Base-by-base conservation (phyloP, 1,139 yeast genomes). In the Geotrichum restrictum region DNA sequence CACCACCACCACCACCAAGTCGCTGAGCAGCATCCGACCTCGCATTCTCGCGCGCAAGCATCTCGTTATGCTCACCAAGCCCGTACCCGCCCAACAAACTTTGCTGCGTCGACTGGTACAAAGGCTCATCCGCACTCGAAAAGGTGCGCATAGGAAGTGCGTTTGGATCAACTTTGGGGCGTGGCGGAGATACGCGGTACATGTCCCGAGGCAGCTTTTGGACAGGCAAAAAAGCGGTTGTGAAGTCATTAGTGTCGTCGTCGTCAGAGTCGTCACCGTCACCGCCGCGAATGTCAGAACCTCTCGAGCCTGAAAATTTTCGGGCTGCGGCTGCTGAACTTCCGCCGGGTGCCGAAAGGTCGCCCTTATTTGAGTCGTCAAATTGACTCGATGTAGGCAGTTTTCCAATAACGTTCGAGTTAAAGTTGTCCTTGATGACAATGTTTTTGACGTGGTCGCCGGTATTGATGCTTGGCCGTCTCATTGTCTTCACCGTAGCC, bases 391-490 rank as follows among this genome's bases (percentile, higher is more conserved):
- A 11, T 3, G 36, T 7, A 2, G 45, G 45, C n/a, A 41, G 36
- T n/a, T 22, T 27, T 19, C 45, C 45, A 29, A 41, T 41, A 3
- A 41, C 45, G 19, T 41, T 14, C 14, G 45, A 16, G 36, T 19
- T 41, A 10, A n/a, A 18, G n/a, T 44, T 44, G 29, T 44, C 39
- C 27, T 49, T 39, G 10, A 62, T 59, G 21, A 58, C 53, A 16
- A 62, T 48, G 31, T 57, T 53, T 49, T 58, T 56, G 37, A 62
- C 64, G 54, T 63, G 66, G 16, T 59, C 62, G 1, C 67, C 67
- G n/a, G 65, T 62, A 40, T 54, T 56, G 13, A 63, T 50, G 3
- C 63, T 58, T 14, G 66, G 64, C 24, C 60, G 56, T 13, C 65
- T 56, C 29, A 62, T 59, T 8, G 60, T 57, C 18, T 50, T 50